Evolutionary conservation across 169 alveolate species (phyloP), one percentile per base, ranked within the genome.

Genomic region (Plasmodium fragile): DNA sequence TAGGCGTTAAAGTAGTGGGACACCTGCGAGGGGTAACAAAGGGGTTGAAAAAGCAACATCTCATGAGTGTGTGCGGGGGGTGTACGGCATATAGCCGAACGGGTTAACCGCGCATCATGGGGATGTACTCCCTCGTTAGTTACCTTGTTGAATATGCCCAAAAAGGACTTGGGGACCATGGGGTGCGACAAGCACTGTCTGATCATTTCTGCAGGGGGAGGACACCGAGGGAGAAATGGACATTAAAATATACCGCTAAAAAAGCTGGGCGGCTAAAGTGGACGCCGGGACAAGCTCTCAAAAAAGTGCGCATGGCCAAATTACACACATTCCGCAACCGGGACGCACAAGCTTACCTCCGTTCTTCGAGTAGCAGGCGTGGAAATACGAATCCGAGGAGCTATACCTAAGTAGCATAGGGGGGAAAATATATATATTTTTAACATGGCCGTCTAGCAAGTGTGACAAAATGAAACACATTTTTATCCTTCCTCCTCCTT

Each of bases 361-460:
- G 34, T 89, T 89, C 81, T 89, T 89, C 30, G 94, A 28, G 22
- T 77, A 89, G 55, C 94, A 89, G 72, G 94, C 87, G 52, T 89
- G 94, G 52, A 89, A 89, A 89, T 89, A 89, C n/a, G 94, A 39
- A 89, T 89, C 94, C 49, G 94, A 34, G 55, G 94, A 89, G 34
- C 75, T 65, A 43, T 89, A 89, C 55, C 94, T 89, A 73, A 73
- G 36, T 22, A 39, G 49, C 18, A 30, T 39, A 22, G 75, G 49
- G 41, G 30, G 25, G 41, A 30, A 11, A 18, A 43, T 13, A 10
- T 39, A 77, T 39, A 10, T 5, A 36, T 22, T 30, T 78, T n/a
- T 22, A 2, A 1, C 22, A 25, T 25, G 52, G 32, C 73, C 36
- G 52, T 30, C 18, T 28, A 25, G 25, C 22, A 16, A 22, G n/a